Percentiles rank a stretch among this genome's conserved stretches.
Conservation (phyloP, 129 eudicot genomes). For the Lonicera japonica region DNA sequence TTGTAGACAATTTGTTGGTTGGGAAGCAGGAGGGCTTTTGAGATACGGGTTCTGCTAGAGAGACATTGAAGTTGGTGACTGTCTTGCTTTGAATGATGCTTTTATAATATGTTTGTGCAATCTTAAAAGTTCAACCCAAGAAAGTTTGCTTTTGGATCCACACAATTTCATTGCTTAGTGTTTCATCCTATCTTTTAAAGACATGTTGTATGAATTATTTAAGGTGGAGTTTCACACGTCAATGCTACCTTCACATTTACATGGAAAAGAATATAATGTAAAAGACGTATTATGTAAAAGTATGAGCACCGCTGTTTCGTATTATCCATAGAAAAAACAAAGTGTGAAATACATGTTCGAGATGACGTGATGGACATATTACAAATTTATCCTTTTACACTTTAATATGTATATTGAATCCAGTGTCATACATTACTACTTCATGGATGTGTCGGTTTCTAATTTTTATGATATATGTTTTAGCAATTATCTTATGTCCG, state of each 20-base stretch:
- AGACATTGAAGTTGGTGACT: conserved; percentile 7
- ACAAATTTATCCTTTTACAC: no score
- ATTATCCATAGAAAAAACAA: no score
- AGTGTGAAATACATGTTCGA: no score
- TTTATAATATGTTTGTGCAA: background rate
- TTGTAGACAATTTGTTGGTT: conserved; percentile 22
- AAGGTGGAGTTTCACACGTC: background rate
- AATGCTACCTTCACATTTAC: background rate
- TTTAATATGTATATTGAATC: no score
- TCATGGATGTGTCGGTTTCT: background rate
- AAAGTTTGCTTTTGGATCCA: conserved; percentile 9
- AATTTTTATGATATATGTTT: no score
- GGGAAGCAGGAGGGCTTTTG: conserved; percentile 13
- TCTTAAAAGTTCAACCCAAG: conserved; percentile 9
- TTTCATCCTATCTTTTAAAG: background rate
- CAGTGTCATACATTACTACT: no score
- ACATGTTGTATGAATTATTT: no score
- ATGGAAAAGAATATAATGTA: no score
- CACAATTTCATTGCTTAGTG: conserved; percentile 1
- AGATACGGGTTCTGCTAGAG: conserved; percentile 15
- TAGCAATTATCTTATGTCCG: background rate
- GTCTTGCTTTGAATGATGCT: background rate
- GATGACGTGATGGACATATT: no score
- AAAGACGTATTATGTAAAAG: no score
- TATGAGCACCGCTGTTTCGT: no score